Evolutionary conservation across 768 basidiomycete genomes (phyloP).

Genomic region (Russula lepida): DNA sequence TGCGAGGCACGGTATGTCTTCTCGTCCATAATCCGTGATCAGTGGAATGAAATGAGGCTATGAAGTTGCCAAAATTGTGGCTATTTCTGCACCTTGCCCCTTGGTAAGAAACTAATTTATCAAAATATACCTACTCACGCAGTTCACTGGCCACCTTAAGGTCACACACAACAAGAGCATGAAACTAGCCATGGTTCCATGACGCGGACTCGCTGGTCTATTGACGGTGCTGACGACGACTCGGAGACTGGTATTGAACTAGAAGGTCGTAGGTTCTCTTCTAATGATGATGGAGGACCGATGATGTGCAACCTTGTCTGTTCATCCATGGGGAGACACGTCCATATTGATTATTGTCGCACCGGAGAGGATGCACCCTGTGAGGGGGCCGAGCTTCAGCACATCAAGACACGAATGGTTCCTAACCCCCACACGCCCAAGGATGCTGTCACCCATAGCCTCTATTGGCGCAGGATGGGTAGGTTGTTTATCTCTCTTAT

Average conservation of each 20-base stretch:
- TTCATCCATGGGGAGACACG: slow-evolving; percentile 46
- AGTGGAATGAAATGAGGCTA: background rate
- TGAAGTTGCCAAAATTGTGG: slow-evolving; percentile 46
- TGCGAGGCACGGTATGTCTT: slow-evolving; percentile 39
- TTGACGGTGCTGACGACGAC: slow-evolving; percentile 48
- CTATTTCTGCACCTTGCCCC: slow-evolving; percentile 50
- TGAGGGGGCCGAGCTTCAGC: slow-evolving; percentile 37
- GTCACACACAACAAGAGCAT: slow-evolving; percentile 51
- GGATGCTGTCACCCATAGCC: slow-evolving; percentile 44
- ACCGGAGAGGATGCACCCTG: slow-evolving; percentile 33
- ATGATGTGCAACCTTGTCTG: slow-evolving; percentile 57
- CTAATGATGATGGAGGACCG: slow-evolving; percentile 49
- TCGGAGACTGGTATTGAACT: slow-evolving; percentile 42
- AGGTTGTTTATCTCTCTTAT: slow-evolving; percentile 15
- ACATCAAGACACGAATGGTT: slow-evolving; percentile 35
- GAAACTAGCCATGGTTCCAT: slow-evolving; percentile 59
- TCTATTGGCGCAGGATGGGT: slow-evolving; percentile 57
- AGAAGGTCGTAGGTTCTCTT: slow-evolving; percentile 45
- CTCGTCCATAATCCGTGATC: background rate
- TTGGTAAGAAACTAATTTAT: slow-evolving; percentile 31
- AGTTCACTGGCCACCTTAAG: slow-evolving; percentile 27
- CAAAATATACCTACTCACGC: background rate
- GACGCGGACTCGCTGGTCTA: slow-evolving; percentile 47
- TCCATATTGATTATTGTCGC: slow-evolving; percentile 50
- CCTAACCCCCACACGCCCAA: slow-evolving; percentile 43